These are phyloP conservation scores for Aplosporella prunicola DNA, from an alignment of 2,329 filamentous ascomycete species.

Conservation along the genomic window DNA sequence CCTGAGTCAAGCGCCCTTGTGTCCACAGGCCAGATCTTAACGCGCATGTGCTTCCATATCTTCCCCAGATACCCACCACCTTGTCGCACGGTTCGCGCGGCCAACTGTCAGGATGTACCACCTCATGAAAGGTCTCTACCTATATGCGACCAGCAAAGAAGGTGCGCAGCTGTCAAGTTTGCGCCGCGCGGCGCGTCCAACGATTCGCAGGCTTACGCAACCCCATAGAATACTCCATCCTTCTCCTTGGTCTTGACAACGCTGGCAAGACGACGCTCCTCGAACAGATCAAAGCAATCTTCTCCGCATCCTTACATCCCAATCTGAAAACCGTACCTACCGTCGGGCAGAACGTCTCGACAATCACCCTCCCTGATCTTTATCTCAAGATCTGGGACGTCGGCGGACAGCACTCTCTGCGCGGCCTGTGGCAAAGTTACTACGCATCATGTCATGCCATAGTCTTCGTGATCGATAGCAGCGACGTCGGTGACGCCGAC, in stretches of 20 bases:
- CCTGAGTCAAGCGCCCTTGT: too few species aligned
- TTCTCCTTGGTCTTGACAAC: constrained; percentile 94
- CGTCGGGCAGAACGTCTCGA: constrained; percentile 92
- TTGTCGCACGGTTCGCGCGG: constrained; percentile 1
- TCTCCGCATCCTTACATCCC: constrained; percentile 58
- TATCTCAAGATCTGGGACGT: constrained; percentile 99
- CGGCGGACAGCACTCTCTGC: constrained; percentile 80
- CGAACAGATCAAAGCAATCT: constrained; percentile 88
- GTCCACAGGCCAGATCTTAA: too few species aligned
- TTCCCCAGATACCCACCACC: neutral
- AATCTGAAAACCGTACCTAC: constrained; percentile 82
- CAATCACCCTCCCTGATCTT: constrained; percentile 83
- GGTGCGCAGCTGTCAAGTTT: constrained; percentile 40
- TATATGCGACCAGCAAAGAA: constrained; percentile 95
- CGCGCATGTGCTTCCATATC: neutral
- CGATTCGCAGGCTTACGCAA: constrained; percentile 3
- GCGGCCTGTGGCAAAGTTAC: constrained; percentile 91
- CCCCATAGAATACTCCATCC: constrained; percentile 78
- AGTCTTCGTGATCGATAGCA: constrained; percentile 93
- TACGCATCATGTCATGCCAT: constrained; percentile 92
- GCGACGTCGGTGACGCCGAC: constrained; percentile 79
- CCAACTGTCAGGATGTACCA: constrained; percentile 65
- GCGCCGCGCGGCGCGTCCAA: neutral
- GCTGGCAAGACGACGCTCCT: constrained; percentile 97
- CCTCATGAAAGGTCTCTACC: constrained; percentile 86